Evolutionary conservation across 1,139 yeast genomes (phyloP).

Genomic region (Suhomyces taliae): DNA sequence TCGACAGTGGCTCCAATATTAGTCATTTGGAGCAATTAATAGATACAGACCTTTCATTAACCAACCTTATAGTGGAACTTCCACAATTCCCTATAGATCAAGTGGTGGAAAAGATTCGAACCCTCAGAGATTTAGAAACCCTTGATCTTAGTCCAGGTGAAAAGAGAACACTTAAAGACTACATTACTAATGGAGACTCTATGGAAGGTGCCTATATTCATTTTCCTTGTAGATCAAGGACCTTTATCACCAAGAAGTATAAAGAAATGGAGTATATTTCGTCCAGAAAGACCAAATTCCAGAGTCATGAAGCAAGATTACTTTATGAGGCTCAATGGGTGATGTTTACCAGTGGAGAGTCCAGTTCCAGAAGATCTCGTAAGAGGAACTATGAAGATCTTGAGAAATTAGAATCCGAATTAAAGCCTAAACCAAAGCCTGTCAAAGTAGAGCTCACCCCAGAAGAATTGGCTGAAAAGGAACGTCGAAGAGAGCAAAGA

Average conservation of each 20-base stretch:
- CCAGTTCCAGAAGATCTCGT: conserved; percentile 12
- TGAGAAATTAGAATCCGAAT: conserved; percentile 3
- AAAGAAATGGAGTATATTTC: conserved; percentile 22
- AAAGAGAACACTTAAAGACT: conserved; percentile 8
- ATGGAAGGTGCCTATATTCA: conserved; percentile 2
- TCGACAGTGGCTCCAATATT: neutral
- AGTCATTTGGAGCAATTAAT: neutral
- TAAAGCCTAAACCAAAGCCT: conserved; percentile 1
- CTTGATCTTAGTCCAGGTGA: conserved; percentile 11
- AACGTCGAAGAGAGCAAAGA: conserved; percentile 1
- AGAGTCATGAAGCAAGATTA: conserved; percentile 30
- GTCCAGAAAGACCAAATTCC: conserved; percentile 29
- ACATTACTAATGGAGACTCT: conserved; percentile 1
- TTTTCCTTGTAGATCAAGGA: conserved; percentile 17
- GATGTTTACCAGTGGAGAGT: conserved; percentile 19
- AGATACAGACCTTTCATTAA: conserved; percentile 9
- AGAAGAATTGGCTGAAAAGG: conserved; percentile 6
- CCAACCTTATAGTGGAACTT: conserved; percentile 2
- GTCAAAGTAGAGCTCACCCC: conserved; percentile 5
- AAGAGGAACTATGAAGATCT: conserved; percentile 11
- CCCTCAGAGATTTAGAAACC: neutral
- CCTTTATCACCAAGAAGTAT: conserved; percentile 20
- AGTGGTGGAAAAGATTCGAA: conserved; percentile 1
- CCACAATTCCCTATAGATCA: conserved; percentile 7
- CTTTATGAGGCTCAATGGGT: conserved; percentile 44